Evolutionary conservation across 164 flowering plant genomes (phyloP), one percentile per base, ranked within the genome.

Genomic region (Santalum album): DNA sequence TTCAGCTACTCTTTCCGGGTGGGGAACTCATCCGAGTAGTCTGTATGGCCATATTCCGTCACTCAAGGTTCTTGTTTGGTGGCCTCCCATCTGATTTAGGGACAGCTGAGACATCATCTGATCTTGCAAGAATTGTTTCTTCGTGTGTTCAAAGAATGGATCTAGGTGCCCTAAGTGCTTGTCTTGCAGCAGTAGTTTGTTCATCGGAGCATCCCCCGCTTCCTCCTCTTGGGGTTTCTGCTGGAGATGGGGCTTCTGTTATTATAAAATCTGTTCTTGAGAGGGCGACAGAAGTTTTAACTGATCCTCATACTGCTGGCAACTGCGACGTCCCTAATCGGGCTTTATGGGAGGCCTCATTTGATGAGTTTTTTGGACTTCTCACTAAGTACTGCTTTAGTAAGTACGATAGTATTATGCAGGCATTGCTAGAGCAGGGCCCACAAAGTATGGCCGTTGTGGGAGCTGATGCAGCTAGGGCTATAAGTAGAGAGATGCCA

Each of bases 141-240:
- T n/a, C 47, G 2, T 69, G 79, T 63, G 71, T 76, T 24, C 34
- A 39, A 49, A 70, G 64, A 47, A 80, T 83, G 89, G 86, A 83
- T 51, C 82, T 83, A 29, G 70, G 68, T 44, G 74, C 86, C 23
- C 74, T 83, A 1, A 78, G 89, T 65, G 84, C 86, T 36, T 83
- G 86, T 60, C 76, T 83, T 27, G 86, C 75, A 19, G 83, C 89
- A 4, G 84, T 83, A 25, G 89, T 78, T 54, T 83, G 86, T 64
- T 83, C 89, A 15, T 58, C 78, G 17, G 89, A 83, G 78, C 84
- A 77, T 69, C 89, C 89, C 17, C 89, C 89, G 0, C 75, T 83
- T 12, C 82, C 79, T 5, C 89, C 84, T 1, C 63, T 83, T 57
- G 82, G 83, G 46, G 74, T 76, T 64, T 36, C 82, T 57, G 75